A percentile compares a stretch with the other conserved stretches of the same genome.
phyloP scores from a whole-genome alignment of 2,329 filamentous ascomycete genomes.

The Verticillium dahliae region DNA sequence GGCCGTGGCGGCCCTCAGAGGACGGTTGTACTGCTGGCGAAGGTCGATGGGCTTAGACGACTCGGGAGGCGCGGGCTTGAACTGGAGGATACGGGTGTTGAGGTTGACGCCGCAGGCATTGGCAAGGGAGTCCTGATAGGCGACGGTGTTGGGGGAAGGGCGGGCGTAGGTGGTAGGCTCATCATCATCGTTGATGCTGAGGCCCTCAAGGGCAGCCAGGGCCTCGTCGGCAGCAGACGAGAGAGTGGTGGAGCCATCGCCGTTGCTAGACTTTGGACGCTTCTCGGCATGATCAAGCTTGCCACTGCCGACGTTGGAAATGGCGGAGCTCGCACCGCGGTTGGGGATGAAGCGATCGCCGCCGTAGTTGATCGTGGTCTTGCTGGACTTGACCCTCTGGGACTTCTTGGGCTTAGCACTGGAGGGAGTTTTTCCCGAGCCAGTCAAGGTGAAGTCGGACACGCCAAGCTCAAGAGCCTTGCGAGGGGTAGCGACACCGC shows the following conservation, averaged over 20 bases:
- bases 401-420: slow-evolving; percentile 52
- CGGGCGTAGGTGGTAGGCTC: slow-evolving; percentile 65
- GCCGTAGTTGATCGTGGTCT: slow-evolving; percentile 74
- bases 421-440: slow-evolving; percentile 67
- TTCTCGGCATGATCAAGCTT: slow-evolving; percentile 72
- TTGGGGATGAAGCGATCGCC: slow-evolving; percentile 96
- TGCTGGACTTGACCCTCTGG: slow-evolving; percentile 49
- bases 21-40: slow-evolving; percentile 95
- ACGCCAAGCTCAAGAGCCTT: slow-evolving; percentile 81
- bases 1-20: slow-evolving; percentile 70
- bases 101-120: slow-evolving; percentile 87
- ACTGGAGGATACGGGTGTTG: slow-evolving; percentile 92
- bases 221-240: slow-evolving; percentile 76
- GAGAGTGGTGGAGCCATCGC: slow-evolving; percentile 69
- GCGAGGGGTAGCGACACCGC: slow-evolving; percentile 66
- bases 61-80: slow-evolving; percentile 97
- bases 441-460: slow-evolving; percentile 86
- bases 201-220: slow-evolving; percentile 69
- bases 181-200: slow-evolving; percentile 68
- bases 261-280: slow-evolving; percentile 63
- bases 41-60: slow-evolving; percentile 98
- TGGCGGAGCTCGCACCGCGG: slow-evolving; percentile 80
- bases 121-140: slow-evolving; percentile 87
- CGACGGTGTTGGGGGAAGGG: slow-evolving; percentile 78
- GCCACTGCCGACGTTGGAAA: slow-evolving; percentile 71